Evolutionary conservation across 495 filamentous ascomycete genomes (phyloP), one percentile per base, ranked within the genome.

Genomic region (Penicillium cataractarum): DNA sequence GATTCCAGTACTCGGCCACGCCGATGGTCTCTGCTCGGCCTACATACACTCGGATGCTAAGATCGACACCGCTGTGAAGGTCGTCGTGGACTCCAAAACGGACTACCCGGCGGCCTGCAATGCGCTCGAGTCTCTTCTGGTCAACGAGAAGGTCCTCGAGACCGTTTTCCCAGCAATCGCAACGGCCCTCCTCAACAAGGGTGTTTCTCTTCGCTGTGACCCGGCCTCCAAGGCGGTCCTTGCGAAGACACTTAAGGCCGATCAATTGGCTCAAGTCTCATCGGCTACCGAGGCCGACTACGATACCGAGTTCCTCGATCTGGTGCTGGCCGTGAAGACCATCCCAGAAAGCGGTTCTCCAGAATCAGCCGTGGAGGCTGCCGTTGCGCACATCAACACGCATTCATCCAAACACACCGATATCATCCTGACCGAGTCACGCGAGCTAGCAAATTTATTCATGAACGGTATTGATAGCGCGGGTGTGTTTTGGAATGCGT

Each of bases 51-150:
- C 83, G 13, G 90, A 93, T 49, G 94, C 91, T 27, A 88, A 94
- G 64, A 76, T 78, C 22, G 78, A 84, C 26, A 88, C 88, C 69
- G 90, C 92, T 27, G 83, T 86, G 13, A 89, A 88, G 57, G 89
- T 97, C 22, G 80, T 98, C 19, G 78, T 97, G 63, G 96, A 99
- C 76, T 89, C 94, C 22, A 99, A 99, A 75, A 90, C 89, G 7
- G 86, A 88, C 74, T 99, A 99, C 74, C 90, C 93, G 7, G 96
- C 95, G n/a, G 95, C 93, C 19, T 99, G 95, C 82, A 99, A 99
- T 75, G 84, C 88, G 27, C 76, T 97, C 32, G 95, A 99, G 74
- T 93, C 92, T 1, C 79, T 99, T 0, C 85, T 99, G 13, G 88
- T 98, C 27, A 89, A 98, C 64, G 81, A 92, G 59, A 79, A 83